A percentile compares a stretch with the other conserved stretches of the same genome.
Conservation (phyloP, 2,329 filamentous ascomycete genomes). For the Dactylonectria macrodidyma region DNA sequence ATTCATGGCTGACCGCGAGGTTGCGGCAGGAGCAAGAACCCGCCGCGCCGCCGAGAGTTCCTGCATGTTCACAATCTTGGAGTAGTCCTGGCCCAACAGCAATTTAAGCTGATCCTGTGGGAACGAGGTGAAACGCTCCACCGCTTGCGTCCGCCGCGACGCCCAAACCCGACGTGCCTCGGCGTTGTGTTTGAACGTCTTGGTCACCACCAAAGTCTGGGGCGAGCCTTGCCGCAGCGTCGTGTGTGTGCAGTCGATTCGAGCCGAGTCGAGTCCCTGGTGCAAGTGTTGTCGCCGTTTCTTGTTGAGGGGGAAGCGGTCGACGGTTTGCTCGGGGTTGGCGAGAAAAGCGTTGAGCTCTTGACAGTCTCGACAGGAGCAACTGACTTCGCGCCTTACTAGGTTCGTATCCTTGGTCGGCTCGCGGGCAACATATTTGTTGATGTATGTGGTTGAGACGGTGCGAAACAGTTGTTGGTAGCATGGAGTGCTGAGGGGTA, state of each 20-base stretch:
- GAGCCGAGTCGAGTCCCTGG: conserved; percentile 20
- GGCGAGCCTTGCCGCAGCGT: conserved; percentile 30
- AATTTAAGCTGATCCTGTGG: conserved; percentile 8
- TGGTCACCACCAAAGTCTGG: conserved; percentile 45
- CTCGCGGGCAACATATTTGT: conserved; percentile 39
- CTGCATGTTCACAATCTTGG: conserved; percentile 17
- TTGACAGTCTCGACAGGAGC: conserved; percentile 46
- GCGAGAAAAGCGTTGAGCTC: conserved; percentile 48
- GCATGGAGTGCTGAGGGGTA: conserved; percentile 25
- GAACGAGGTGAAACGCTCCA: conserved; percentile 7
- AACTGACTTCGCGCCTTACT: conserved; percentile 27
- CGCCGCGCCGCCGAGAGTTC: neutral
- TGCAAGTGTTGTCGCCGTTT: conserved; percentile 43
- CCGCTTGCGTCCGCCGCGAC: neutral
- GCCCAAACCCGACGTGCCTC: neutral
- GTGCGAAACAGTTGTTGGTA: conserved; percentile 46
- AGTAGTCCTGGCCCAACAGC: conserved; percentile 21
- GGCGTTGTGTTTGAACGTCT: conserved; percentile 25
- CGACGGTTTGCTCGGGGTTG: conserved; percentile 8
- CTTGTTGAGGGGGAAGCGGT: conserved; percentile 35
- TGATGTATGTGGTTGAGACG: conserved; percentile 42
- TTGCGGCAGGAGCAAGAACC: neutral
- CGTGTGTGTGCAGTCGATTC: conserved; percentile 41
- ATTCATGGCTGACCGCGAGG: neutral
- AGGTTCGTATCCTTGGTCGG: conserved; percentile 27